Base-by-base conservation (phyloP, 179 eudicot species). In the Beta lomatogona region DNA sequence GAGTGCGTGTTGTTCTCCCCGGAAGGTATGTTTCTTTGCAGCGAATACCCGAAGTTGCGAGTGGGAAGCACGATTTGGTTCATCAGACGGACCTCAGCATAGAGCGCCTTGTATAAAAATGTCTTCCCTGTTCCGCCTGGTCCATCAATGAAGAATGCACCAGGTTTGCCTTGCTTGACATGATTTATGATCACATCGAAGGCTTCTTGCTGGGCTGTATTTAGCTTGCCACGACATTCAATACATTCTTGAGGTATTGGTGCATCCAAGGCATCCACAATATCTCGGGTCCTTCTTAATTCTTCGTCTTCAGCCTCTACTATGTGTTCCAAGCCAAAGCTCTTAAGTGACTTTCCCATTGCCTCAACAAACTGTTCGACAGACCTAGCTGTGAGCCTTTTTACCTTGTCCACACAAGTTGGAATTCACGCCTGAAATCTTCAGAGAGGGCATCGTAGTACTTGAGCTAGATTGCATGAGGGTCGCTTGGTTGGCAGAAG, bases 371-470 rank as follows among this genome's bases (percentile, higher is more conserved):
- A 57, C 7, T 3, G 19, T 45, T 79, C 54, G 2, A 70, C 53
- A 18, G 12, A 6, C 4, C 14, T 4, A 14, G 54, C 10, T 16
- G 45, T 25, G 2, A 36, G 52, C 0, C 7, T 0, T 48, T 48
- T 48, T 6, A 5, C 52, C 52, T 48, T 9, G 1, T 6, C 41
- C 3, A 36, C 41, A 3, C 41, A 48, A 9, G 0, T 9, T 6
- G 52, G 3, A 48, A 48, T 6, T 48, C 3, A 0, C 9, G 52
- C 3, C 52, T 48, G 9, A 5, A 48, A 48, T 48, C 7, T 48
- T 81, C 86, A 1, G 77, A 69, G 19, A 83, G 18, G 8, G 57
- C 9, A 0, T 46, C 7, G 57, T 78, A 85, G 7, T 77, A 81
- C 13, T 71, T 63, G 1, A 73, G n/a, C 84, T 81, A 78, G 0